Conservation (phyloP, 768 basidiomycete genomes). For the Phylloporus sp. region DNA sequence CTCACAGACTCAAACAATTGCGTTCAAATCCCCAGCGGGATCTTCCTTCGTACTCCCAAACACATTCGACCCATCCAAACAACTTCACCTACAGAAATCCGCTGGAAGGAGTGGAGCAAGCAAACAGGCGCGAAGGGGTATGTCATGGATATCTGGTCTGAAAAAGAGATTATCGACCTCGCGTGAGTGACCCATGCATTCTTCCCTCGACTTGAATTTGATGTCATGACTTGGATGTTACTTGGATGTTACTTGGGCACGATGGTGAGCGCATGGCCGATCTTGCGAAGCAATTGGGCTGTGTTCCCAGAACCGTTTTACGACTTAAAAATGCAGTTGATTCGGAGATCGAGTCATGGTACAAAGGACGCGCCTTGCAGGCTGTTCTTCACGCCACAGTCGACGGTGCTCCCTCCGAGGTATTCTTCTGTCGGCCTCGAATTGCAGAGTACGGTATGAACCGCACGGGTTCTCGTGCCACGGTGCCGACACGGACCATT, state of each 20-base stretch:
- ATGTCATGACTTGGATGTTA: not conserved
- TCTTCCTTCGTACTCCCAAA: not conserved
- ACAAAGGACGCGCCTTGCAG: too few species aligned
- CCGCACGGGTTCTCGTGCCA: not conserved
- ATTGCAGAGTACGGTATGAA: too few species aligned
- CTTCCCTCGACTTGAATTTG: not conserved
- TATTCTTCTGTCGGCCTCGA: too few species aligned
- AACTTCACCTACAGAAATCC: not conserved
- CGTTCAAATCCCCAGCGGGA: not conserved
- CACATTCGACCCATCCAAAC: not conserved
- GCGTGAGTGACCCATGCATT: not conserved
- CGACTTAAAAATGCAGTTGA: too few species aligned
- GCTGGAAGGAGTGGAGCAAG: slow-evolving; percentile 7
- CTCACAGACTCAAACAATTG: not conserved
- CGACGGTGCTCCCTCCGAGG: too few species aligned
- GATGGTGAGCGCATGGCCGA: not conserved
- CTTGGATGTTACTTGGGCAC: too few species aligned
- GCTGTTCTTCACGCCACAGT: too few species aligned
- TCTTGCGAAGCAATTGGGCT: not conserved
- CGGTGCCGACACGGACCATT: not conserved
- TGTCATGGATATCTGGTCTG: slow-evolving; percentile 2
- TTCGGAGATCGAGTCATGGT: not conserved
- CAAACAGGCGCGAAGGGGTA: too few species aligned
- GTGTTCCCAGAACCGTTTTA: too few species aligned
- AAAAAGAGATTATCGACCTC: not conserved